Evolutionary conservation across 331 rosid genomes (phyloP), one percentile per base, ranked within the genome.

Genomic region (Quercus phellos): DNA sequence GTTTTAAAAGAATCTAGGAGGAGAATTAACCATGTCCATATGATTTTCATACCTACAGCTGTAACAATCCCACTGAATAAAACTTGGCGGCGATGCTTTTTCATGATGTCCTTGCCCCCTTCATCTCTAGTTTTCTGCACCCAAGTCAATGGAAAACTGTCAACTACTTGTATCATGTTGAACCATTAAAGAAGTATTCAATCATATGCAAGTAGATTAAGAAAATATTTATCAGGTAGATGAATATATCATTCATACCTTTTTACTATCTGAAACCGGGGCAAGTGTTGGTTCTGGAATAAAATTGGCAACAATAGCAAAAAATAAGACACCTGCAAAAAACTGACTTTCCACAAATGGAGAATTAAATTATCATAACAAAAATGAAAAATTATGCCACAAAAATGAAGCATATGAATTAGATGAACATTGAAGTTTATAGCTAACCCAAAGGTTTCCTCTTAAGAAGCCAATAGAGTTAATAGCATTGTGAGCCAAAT

Each of bases 21-120:
- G 72, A 79, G 34, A 68, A 77, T 12, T 64, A 63, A 22, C 73
- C 82, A 59, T 76, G 56, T 70, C 75, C 82, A 77, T 8, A 69
- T 32, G 50, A 73, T 43, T 82, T 77, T 77, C 86, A 75, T 90
- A 95, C 99, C 99, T 87, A 95, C 79, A 59, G 99, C 99, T 67
- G 99, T 95, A 73, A 93, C 16, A 80, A 95, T 91, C 61, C 99
- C 99, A 84, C 98, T 95, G 86, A 32, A 91, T 32, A 95, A 88
- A 84, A 95, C 98, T 88, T 95, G 98, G 4, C 96, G 96, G 34
- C 98, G 99, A 69, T 83, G 98, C 94, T 93, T 95, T 83, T 90
- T 95, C 93, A 93, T 80, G 29, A 87, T 71, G 87, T 95, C 99
- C 94, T 93, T 95, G 84, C 89, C 91, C 78, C 90, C 96, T 55